These are phyloP conservation scores for Phytophthora litchii DNA, from an alignment of 352 stramenopile genomes.

Conservation along the genomic window DNA sequence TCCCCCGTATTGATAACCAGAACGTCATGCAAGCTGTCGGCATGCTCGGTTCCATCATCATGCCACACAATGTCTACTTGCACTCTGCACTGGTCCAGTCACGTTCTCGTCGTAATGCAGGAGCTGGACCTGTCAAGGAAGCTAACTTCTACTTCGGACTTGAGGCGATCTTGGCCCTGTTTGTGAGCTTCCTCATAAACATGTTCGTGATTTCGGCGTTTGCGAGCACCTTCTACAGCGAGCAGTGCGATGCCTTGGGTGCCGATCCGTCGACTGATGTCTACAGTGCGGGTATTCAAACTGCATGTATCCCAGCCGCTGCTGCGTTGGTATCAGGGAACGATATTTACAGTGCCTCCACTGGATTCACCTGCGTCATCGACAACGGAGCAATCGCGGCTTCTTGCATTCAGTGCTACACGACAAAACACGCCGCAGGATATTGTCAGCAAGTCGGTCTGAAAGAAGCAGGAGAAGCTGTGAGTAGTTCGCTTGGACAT, in stretches of 20 bases:
- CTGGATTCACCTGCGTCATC: conserved; percentile 53
- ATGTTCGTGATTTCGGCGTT: conserved; percentile 91
- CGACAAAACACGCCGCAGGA: conserved; percentile 31
- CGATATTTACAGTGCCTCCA: conserved; percentile 63
- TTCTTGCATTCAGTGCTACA: conserved; percentile 50
- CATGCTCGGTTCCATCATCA: conserved; percentile 92
- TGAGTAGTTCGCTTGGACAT: conserved; percentile 66
- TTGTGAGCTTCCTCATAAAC: conserved; percentile 94
- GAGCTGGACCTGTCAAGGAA: conserved; percentile 27
- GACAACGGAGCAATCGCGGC: conserved; percentile 10
- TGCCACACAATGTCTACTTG: conserved; percentile 97
- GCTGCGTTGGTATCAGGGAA: conserved; percentile 53
- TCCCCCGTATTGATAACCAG: conserved; percentile 63
- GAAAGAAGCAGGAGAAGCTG: conserved; percentile 64
- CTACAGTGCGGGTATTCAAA: conserved; percentile 57
- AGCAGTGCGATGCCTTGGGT: conserved; percentile 50
- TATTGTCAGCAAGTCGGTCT: conserved; percentile 87
- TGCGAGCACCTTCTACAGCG: conserved; percentile 90
- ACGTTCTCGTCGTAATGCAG: conserved; percentile 18
- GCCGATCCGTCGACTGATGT: conserved; percentile 53
- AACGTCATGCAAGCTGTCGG: conserved; percentile 78
- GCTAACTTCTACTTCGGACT: conserved; percentile 89
- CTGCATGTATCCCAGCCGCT: conserved; percentile 60
- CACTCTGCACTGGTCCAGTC: conserved; percentile 91
- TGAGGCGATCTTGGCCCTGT: conserved; percentile 83